Evolutionary conservation across 306 rosid genomes (phyloP), one percentile per base, ranked within the genome.

Genomic region (Vigna trinervia): DNA sequence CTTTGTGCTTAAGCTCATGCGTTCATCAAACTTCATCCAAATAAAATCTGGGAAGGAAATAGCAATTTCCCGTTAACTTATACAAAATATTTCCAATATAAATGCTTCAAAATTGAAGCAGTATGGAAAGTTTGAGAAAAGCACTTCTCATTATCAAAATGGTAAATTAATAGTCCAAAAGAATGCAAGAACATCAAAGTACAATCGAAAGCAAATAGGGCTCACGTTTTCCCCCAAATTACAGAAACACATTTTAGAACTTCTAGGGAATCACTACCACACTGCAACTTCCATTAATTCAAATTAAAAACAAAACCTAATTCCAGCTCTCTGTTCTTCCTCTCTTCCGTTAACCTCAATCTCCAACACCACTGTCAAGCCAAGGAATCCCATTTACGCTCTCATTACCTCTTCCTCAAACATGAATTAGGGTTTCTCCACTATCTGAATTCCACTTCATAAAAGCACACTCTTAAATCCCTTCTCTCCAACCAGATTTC

Each of bases 361-460:
- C 15, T 12, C 34, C 63, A 12, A 1, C 5, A 12, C 41, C 41
- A 36, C 45, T 89, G 78, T 22, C 84, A 70, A 19, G 28, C 85
- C 83, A 85, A 79, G 73, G 96, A 89, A 60, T 86, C 98, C n/a
- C 86, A 91, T 66, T 70, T 89, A 51, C 89, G 79, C 2, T 95
- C 95, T 43, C 88, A 89, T 52, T 84, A 81, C 82, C 87, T 93
- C 83, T 77, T 91, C 61, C 81, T 86, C 69, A 85, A 77, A 62
- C 98, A 91, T 71, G 92, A 88, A 41, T 74, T 87, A 1, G 87
- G 85, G 51, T 90, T 93, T 45, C 82, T 88, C 73, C 46, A 64
- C 36, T 85, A 88, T 45, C 61, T 30, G 66, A 56, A 77, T 78
- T 77, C 82, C 57, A 71, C 62, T 62, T 54, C 78, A 22, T 65